Base-by-base conservation (phyloP, 2,329 filamentous ascomycete genomes). In the Calonectria hongkongensis region DNA sequence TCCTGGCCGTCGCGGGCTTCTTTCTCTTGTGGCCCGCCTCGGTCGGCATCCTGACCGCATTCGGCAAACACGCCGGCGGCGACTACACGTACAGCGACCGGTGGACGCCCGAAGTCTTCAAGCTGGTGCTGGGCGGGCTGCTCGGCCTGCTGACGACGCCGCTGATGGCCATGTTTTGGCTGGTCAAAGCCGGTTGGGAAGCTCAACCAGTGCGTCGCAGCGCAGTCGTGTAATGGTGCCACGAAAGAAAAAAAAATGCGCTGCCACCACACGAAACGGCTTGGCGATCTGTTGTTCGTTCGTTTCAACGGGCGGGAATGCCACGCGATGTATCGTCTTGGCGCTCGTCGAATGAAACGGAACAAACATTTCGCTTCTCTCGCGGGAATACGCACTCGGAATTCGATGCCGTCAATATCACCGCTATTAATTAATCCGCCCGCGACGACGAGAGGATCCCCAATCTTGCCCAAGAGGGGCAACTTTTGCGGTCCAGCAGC, bases 21-120 rank as follows among this genome's bases (percentile, higher is more conserved):
- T 64, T 85, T 3, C 25, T 89, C 4, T 75, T 89, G 36, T 89
- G 87, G 83, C 85, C 84, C 4, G 76, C 83, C 1, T 80, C 81
- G 9, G 81, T 90, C 25, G 87, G 86, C 47, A 81, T 88, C 28
- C 75, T 90, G 73, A 84, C 82, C 2, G 69, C 82, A 0, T 70
- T 85, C 0, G 88, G 88, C 5, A 77, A 73, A 21, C 80, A 73
- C 47, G 69, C 78, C 16, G 83, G 81, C 10, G 81, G 83, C 47
- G 89, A 90, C 75, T 89, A 84, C 81, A 83, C 82, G 12, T 90
- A 84, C 65, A 56, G 79, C 25, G 76, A 80, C 18, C 79, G 78
- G 43, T 90, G 88, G 88, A 80, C 82, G 67, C 88, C 88, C 10
- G 82, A 88, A 74, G 75, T 87, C 36, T 90, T 89, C 82, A 90